Percentiles rank a stretch among this genome's conserved stretches.
Evolutionary conservation across 495 filamentous ascomycete genomes (phyloP).

Genomic region (Choiromyces venosus): DNA sequence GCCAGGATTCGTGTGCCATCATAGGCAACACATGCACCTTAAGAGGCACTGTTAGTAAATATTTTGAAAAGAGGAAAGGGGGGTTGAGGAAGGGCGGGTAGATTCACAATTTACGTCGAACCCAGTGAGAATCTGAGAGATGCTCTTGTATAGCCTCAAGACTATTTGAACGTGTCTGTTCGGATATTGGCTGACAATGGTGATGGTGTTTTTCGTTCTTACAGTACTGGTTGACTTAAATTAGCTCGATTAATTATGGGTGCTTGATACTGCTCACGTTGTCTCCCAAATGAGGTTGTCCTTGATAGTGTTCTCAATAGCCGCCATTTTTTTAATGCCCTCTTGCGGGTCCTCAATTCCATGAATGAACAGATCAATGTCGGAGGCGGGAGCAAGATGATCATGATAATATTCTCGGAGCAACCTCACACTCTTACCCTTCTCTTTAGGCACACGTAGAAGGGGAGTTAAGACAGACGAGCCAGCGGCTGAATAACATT

Average conservation of each 20-base stretch:
- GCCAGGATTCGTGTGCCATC: constrained; percentile 70
- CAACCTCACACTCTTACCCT: constrained; percentile 57
- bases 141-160: constrained; percentile 71
- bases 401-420: constrained; percentile 73
- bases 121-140: constrained; percentile 74
- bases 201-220: constrained; percentile 76
- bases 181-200: constrained; percentile 75
- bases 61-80: constrained; percentile 49
- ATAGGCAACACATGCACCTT: constrained; percentile 68
- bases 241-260: neutral
- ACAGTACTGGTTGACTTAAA: constrained; percentile 46
- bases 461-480: constrained; percentile 69
- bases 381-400: constrained; percentile 69
- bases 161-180: constrained; percentile 77
- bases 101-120: constrained; percentile 70
- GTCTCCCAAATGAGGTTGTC: constrained; percentile 70
- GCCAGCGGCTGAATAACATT: constrained; percentile 69
- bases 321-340: constrained; percentile 72
- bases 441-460: constrained; percentile 62
- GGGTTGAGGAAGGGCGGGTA: constrained; percentile 19
- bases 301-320: constrained; percentile 64
- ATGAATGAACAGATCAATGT: constrained; percentile 80
- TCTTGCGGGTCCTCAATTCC: constrained; percentile 63
- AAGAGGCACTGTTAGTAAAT: constrained; percentile 72
- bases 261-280: constrained; percentile 43